phyloP scores from a whole-genome alignment of 345 rosid species.

The Syzygium jambos region DNA sequence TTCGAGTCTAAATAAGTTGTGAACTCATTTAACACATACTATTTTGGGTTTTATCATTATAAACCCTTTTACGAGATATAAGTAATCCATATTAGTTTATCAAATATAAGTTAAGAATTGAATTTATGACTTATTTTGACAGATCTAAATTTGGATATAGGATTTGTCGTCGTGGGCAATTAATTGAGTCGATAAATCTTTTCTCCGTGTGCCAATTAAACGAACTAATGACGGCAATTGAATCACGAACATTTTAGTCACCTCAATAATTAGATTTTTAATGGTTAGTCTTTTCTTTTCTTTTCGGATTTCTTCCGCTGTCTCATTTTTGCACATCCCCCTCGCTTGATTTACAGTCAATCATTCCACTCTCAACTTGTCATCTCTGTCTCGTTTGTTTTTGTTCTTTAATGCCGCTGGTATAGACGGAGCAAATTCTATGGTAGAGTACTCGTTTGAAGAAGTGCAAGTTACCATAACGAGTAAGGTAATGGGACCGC shows the following conservation, averaged over 20 bases:
- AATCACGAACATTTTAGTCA: neutral
- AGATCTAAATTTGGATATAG: neutral
- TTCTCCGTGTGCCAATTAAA: neutral
- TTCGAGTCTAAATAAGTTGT: too few species aligned
- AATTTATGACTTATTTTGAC: too few species aligned
- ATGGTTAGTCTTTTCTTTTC: neutral
- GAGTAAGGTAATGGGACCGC: neutral
- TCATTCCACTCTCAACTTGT: neutral
- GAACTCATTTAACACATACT: too few species aligned
- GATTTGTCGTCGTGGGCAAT: neutral
- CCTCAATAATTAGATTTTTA: neutral
- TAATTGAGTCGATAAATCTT: neutral
- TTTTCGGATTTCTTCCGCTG: neutral
- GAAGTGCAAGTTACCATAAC: neutral
- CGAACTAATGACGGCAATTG: neutral
- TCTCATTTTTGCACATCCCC: neutral
- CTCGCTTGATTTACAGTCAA: neutral
- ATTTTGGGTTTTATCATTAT: too few species aligned
- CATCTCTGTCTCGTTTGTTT: neutral
- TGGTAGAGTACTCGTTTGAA: neutral
- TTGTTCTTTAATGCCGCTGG: neutral
- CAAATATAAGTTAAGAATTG: too few species aligned
- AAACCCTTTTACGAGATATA: too few species aligned
- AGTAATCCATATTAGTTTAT: too few species aligned
- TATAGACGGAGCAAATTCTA: neutral